phyloP scores from a whole-genome alignment of 2,329 filamentous ascomycete genomes.

The Trichoderma hamatum region DNA sequence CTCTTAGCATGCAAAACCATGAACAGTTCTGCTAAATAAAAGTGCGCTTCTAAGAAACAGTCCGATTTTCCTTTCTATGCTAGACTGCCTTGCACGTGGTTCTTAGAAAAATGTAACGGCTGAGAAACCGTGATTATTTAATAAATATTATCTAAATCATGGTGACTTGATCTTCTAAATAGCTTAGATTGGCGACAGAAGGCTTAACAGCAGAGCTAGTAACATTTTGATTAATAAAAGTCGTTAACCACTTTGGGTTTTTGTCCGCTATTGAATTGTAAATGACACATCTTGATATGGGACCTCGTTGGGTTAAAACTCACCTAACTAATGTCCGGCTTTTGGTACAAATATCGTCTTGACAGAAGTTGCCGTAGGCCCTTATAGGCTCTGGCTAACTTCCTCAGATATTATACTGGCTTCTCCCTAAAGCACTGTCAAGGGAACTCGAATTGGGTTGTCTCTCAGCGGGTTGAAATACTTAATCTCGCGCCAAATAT shows the following conservation, averaged over 20 bases:
- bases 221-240: slow-evolving; percentile 4
- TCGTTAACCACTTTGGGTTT: slow-evolving; percentile 2
- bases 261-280: neutral
- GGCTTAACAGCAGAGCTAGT: neutral
- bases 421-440: slow-evolving; percentile 36
- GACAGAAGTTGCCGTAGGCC: slow-evolving; percentile 7
- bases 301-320: neutral
- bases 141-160: too few relatives aligned
- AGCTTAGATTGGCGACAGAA: neutral
- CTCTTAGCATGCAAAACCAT: too few relatives aligned
- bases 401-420: slow-evolving; percentile 33
- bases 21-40: too few relatives aligned
- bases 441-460: slow-evolving; percentile 27
- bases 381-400: neutral
- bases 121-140: too few relatives aligned
- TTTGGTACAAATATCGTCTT: slow-evolving; percentile 4
- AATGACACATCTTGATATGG: neutral
- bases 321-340: slow-evolving; percentile 9
- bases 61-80: too few relatives aligned
- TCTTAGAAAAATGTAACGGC: too few relatives aligned
- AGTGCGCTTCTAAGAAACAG: too few relatives aligned
- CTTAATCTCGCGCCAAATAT: slow-evolving; percentile 39
- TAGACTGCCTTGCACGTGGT: too few relatives aligned
- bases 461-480: slow-evolving; percentile 42
- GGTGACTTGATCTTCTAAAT: neutral